Base-by-base conservation (phyloP, 2,329 filamentous ascomycete species). In the Fonsecaea erecta region DNA sequence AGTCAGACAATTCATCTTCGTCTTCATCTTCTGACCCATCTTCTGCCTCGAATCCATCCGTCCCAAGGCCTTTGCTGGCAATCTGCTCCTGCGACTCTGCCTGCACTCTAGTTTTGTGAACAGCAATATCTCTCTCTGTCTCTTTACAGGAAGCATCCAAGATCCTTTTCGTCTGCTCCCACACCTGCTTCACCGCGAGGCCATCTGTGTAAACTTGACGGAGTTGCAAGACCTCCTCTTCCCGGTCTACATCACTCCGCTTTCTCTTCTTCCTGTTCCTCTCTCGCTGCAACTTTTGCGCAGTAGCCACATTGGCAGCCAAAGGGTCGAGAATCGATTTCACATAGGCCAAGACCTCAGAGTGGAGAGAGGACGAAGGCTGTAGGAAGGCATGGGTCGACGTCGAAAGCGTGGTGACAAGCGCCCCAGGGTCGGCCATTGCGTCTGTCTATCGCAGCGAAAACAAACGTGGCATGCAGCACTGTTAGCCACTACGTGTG, bases 111-210 rank as follows among this genome's bases (percentile, higher is more conserved):
- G 32, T 21, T 18, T 79, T 79, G 14, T 78, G 75, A 24, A 74
- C 71, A 18, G 61, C 67, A 16, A 77, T 63, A 60, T 71, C 53
- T 57, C 67, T 62, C 18, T 72, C 72, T 12, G 72, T 62, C 35
- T 72, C 71, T 18, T 67, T 68, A 16, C 63, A 67, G 18, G 72
- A 66, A 32, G 69, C 68, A 64, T 71, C 84, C 63, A 98, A 88
- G 21, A 98, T 92, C 72, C 91, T 87, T 74, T 88, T 89, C 8
- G 92, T 90, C 80, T 99, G 95, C 77, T 97, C 92, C 91, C 94
- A 99, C 51, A 99, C 88, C 78, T 98, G 94, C 21, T 89, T 87
- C 11, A 91, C 89, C 72, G 90, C 91, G 72, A 98, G 97, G 0
- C 94, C 95, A 63, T 96, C 88, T 6, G 92, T 82, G 75, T 97